A percentile compares a stretch with the other conserved stretches of the same genome.
These are phyloP conservation scores for Rhizopogon sp. DNA, from an alignment of 768 basidiomycete species.

Conservation along the genomic window DNA sequence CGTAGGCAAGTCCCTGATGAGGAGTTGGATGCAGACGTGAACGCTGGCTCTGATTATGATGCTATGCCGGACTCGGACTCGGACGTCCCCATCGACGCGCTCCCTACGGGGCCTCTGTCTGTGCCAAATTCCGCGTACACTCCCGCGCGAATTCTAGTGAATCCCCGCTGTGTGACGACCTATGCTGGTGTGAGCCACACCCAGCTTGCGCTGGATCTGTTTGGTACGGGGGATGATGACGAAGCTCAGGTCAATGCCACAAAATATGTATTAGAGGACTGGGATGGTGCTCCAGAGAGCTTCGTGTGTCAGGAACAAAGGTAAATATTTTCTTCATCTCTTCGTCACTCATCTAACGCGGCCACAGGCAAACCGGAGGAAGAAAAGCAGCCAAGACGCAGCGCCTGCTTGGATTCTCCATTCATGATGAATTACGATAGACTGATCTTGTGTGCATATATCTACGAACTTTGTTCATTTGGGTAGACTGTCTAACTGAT, in stretches of 20 bases:
- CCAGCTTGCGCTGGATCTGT: conserved; percentile 90
- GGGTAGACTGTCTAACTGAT: not conserved
- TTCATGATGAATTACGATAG: conserved; percentile 59
- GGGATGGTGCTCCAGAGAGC: conserved; percentile 94
- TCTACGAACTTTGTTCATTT: not conserved
- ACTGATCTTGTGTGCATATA: conserved; percentile 4
- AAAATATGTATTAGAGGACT: conserved; percentile 88
- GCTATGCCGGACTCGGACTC: conserved; percentile 67
- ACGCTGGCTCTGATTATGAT: conserved; percentile 84
- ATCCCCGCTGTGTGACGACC: conserved; percentile 95
- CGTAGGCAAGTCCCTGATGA: conserved; percentile 23
- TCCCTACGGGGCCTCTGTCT: conserved; percentile 37
- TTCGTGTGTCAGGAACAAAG: conserved; percentile 97
- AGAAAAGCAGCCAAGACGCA: conserved; percentile 87
- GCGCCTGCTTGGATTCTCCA: conserved; percentile 75
- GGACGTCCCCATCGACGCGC: conserved; percentile 31
- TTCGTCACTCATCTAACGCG: not conserved
- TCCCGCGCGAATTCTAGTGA: conserved; percentile 89
- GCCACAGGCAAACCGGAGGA: conserved; percentile 75
- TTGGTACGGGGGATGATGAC: conserved; percentile 73
- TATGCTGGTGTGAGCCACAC: conserved; percentile 98
- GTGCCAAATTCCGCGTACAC: conserved; percentile 88
- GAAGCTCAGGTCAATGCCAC: conserved; percentile 36
- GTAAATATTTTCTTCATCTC: conserved; percentile 32
- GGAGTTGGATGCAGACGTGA: conserved; percentile 62